These are phyloP conservation scores for Arthroderma sp. DNA, from an alignment of 2,329 filamentous ascomycete species.

Conservation along the genomic window DNA sequence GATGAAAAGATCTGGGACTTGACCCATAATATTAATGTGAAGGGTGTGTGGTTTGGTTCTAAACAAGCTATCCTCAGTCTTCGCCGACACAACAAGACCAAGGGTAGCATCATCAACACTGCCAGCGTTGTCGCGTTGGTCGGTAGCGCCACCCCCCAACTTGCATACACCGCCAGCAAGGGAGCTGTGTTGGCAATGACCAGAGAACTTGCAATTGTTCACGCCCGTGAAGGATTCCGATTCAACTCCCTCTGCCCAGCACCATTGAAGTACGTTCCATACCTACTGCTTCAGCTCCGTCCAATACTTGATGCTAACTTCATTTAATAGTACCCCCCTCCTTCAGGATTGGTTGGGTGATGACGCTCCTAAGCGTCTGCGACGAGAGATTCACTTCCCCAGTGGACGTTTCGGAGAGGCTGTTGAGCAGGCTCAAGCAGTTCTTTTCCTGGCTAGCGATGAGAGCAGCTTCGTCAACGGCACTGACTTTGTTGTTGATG, in stretches of 20 bases:
- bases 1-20: slow-evolving; percentile 88
- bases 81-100: slow-evolving; percentile 64
- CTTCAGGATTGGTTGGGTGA: slow-evolving; percentile 90
- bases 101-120: slow-evolving; percentile 80
- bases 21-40: slow-evolving; percentile 89
- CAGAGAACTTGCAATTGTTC: slow-evolving; percentile 79
- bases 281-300: not conserved
- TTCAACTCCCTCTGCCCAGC: slow-evolving; percentile 89
- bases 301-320: not conserved
- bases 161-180: slow-evolving; percentile 90
- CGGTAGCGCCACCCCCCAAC: slow-evolving; percentile 73
- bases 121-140: slow-evolving; percentile 80
- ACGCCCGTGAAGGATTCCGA: slow-evolving; percentile 75
- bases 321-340: slow-evolving; percentile 53
- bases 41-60: slow-evolving; percentile 93
- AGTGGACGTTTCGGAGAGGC: slow-evolving; percentile 80
- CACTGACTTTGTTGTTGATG: slow-evolving; percentile 87
- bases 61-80: slow-evolving; percentile 81
- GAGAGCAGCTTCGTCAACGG: slow-evolving; percentile 85
- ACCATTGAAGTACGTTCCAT: slow-evolving; percentile 54
- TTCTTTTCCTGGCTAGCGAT: slow-evolving; percentile 75
- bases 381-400: slow-evolving; percentile 83
- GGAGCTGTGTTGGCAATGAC: slow-evolving; percentile 84
- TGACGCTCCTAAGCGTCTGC: slow-evolving; percentile 63
- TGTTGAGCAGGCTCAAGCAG: slow-evolving; percentile 83